Base-by-base conservation (phyloP, 805 yeast genomes). In the Starmerella potacharoeniae region DNA sequence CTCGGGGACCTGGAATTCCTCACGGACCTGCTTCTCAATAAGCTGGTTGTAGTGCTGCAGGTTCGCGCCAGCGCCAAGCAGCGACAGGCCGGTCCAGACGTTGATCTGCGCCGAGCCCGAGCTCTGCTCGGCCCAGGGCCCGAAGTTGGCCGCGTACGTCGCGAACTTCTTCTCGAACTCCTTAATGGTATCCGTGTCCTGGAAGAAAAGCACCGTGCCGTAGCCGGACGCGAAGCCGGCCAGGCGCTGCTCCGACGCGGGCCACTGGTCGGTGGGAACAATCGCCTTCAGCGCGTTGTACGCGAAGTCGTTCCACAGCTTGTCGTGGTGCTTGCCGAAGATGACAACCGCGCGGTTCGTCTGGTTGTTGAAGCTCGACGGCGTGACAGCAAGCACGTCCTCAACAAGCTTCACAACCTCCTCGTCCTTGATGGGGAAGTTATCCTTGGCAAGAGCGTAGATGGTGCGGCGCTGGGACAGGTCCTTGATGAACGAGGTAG, bases 281-380 rank as follows among this genome's bases (percentile, higher is more conserved):
- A 72, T 66, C 16, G 68, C 68, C 60, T 60, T 59, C 50, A 65
- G 57, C 4, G 61, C 63, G 13, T 60, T 58, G 55, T 66, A 68
- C 37, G 74, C 77, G 30, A 69, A 58, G 55, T 68, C 67, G 46
- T 48, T 52, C 81, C 82, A 77, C 16, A 76, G 72, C 53, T 69
- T 60, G 55, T 69, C 72, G 70, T 75, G 79, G 48, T 73, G 60
- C 2, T 65, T 73, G 56, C 78, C 79, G 51, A 75, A 72, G 50
- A 77, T 48, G 57, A 77, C 71, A 29, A 76, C 64, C 28, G 80
- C 80, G 49, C 81, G 72, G 63, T 71, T 68, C 47, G 73, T 69
- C 66, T 77, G 82, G 46, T 76, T 72, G 71, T 77, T 77, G 73
- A 76, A 77, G 31, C 76, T 65, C 22, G 79, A 73, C 63, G 82